A percentile compares a stretch with the other conserved stretches of the same genome.
Conservation (phyloP, 805 yeast species). For the Naumovozyma castellii region DNA sequence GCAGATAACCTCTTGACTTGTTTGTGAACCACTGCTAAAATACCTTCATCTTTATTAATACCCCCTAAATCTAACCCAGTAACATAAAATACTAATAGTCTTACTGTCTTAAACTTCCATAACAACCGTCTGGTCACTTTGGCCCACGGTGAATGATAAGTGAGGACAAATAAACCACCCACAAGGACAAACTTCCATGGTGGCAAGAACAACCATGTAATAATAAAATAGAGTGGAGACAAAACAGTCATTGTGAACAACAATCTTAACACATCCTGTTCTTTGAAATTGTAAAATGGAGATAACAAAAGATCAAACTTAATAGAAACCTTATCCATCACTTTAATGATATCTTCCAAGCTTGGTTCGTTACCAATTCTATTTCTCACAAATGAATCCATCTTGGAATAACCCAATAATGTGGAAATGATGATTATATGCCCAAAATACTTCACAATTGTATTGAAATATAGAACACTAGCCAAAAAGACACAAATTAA, state of each 20-base stretch:
- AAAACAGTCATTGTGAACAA: constrained; percentile 75
- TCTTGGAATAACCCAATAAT: constrained; percentile 48
- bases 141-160: constrained; percentile 82
- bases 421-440: constrained; percentile 58
- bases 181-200: constrained; percentile 59
- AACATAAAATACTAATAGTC: constrained; percentile 65
- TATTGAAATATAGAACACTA: constrained; percentile 62
- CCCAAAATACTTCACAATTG: constrained; percentile 64
- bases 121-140: constrained; percentile 72
- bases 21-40: constrained; percentile 36
- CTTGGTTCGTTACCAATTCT: constrained; percentile 50
- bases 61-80: constrained; percentile 78
- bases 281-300: constrained; percentile 75
- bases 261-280: constrained; percentile 70
- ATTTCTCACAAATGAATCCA: constrained; percentile 44
- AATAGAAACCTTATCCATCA: constrained; percentile 62
- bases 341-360: constrained; percentile 73
- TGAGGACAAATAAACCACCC: constrained; percentile 50
- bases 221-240: constrained; percentile 72
- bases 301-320: constrained; percentile 68
- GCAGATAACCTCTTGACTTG: constrained; percentile 30
- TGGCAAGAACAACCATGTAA: constrained; percentile 56
- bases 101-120: constrained; percentile 69
- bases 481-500: constrained; percentile 40
- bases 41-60: constrained; percentile 34